Conservation (phyloP, 2,329 filamentous ascomycete species). For the Graphilbum ipis-grandicollis region DNA sequence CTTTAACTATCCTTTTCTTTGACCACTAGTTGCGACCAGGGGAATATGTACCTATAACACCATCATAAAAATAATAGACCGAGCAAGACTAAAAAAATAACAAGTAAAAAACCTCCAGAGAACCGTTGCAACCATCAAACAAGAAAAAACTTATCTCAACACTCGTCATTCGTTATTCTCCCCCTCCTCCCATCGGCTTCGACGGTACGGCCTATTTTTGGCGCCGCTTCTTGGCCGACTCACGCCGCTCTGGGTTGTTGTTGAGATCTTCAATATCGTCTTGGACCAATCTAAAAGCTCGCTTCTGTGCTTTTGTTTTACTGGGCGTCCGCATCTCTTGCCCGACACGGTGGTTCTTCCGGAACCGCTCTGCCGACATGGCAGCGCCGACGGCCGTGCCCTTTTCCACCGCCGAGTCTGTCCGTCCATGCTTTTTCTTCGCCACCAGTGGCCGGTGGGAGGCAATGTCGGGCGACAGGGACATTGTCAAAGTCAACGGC, state of each 20-base stretch:
- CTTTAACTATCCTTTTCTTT: too few relatives aligned
- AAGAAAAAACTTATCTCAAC: not conserved
- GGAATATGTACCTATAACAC: too few relatives aligned
- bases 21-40: too few relatives aligned
- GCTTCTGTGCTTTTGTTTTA: too few relatives aligned
- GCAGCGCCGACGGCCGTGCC: not conserved
- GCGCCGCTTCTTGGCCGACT: not conserved
- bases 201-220: not conserved
- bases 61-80: too few relatives aligned
- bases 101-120: too few relatives aligned
- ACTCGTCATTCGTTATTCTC: constrained; percentile 17
- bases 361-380: not conserved
- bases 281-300: not conserved
- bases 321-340: too few relatives aligned
- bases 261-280: not conserved
- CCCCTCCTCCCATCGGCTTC: not conserved
- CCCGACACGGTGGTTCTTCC: too few relatives aligned
- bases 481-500: not conserved
- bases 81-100: too few relatives aligned
- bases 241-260: not conserved
- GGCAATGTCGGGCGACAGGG: not conserved
- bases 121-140: too few relatives aligned
- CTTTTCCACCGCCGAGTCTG: not conserved
- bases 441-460: not conserved
- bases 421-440: not conserved